Conservation (phyloP, 805 yeast genomes). For the Candida mattraensis region DNA sequence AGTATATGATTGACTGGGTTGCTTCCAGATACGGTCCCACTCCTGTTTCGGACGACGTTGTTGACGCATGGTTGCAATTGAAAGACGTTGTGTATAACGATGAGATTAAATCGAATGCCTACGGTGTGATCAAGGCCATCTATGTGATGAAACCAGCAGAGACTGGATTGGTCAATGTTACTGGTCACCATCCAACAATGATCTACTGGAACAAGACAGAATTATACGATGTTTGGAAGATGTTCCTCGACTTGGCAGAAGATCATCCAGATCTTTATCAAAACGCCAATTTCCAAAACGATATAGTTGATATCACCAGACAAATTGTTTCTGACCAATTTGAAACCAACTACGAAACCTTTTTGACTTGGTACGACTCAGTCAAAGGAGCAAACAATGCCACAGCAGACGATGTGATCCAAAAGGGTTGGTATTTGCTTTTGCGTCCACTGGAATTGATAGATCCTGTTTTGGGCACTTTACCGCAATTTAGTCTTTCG, state of each 20-base stretch:
- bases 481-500: slow-evolving; percentile 4
- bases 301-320: slow-evolving; percentile 9
- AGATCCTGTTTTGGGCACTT: slow-evolving; percentile 7
- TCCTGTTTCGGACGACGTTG: slow-evolving; percentile 4
- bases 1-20: slow-evolving; percentile 5
- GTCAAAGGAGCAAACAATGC: neutral
- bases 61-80: slow-evolving; percentile 5
- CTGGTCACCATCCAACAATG: slow-evolving; percentile 11
- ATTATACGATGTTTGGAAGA: slow-evolving; percentile 5
- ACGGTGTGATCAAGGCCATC: slow-evolving; percentile 10
- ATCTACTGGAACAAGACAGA: slow-evolving; percentile 11
- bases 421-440: slow-evolving; percentile 2
- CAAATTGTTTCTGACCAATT: slow-evolving; percentile 12
- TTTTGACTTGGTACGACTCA: slow-evolving; percentile 6
- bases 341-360: slow-evolving; percentile 6
- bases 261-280: slow-evolving; percentile 2
- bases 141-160: slow-evolving; percentile 9
- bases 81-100: slow-evolving; percentile 8
- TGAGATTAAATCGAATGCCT: slow-evolving; percentile 1
- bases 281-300: slow-evolving; percentile 8
- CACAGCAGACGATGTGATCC: slow-evolving; percentile 5
- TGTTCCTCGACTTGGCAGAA: neutral
- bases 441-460: slow-evolving; percentile 3
- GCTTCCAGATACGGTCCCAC: slow-evolving; percentile 8
- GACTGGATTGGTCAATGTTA: slow-evolving; percentile 6